Conservation (phyloP, 768 basidiomycete species). For the Boletus barrowsii region DNA sequence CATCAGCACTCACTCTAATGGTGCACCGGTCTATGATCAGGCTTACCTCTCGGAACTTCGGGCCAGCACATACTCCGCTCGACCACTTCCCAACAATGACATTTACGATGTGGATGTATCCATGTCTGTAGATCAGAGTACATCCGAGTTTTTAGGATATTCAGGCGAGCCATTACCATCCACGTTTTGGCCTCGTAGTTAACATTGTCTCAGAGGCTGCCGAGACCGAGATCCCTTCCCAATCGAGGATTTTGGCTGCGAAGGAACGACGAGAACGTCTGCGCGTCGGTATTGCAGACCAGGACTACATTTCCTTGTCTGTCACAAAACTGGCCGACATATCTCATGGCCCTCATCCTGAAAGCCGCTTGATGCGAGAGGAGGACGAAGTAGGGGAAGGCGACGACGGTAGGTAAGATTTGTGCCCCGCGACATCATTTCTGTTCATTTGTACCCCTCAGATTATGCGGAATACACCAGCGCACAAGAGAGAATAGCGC, state of each 20-base stretch:
- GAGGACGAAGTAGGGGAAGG: slow-evolving; percentile 88
- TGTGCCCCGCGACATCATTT: background rate
- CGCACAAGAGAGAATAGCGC: slow-evolving; percentile 80
- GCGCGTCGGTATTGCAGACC: slow-evolving; percentile 47
- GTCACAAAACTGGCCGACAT: slow-evolving; percentile 54
- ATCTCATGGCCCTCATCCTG: slow-evolving; percentile 75
- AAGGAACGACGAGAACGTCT: slow-evolving; percentile 75
- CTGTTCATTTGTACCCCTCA: slow-evolving; percentile 28
- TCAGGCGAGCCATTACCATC: slow-evolving; percentile 27
- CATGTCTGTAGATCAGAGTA: slow-evolving; percentile 38
- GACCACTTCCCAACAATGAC: slow-evolving; percentile 41
- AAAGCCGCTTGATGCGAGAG: slow-evolving; percentile 77
- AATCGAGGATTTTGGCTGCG: slow-evolving; percentile 67
- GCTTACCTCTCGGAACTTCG: slow-evolving; percentile 76
- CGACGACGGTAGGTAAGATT: slow-evolving; percentile 65
- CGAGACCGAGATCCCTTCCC: slow-evolving; percentile 59
- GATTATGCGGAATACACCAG: slow-evolving; percentile 87
- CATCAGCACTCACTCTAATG: slow-evolving; percentile 42
- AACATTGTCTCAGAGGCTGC: slow-evolving; percentile 30
- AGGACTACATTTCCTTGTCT: slow-evolving; percentile 79
- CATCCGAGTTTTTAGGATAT: slow-evolving; percentile 30
- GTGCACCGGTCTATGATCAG: slow-evolving; percentile 64
- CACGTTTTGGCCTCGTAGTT: background rate
- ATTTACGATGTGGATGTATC: slow-evolving; percentile 50
- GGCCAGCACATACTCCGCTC: slow-evolving; percentile 64